Conservation (phyloP, 768 basidiomycete species). For the Mycena sanguinolenta region DNA sequence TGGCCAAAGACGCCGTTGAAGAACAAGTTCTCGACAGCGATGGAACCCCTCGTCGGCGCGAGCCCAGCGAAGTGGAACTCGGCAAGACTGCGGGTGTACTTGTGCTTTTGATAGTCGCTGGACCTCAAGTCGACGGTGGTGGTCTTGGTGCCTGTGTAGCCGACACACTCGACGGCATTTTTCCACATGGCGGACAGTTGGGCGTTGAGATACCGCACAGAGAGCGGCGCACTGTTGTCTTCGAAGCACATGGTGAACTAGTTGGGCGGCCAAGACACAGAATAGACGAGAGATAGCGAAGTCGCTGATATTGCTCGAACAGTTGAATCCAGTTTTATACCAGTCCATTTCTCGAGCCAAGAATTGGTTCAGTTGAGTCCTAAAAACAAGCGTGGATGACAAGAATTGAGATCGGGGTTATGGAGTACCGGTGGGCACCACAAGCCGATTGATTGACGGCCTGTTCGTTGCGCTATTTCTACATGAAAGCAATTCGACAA, state of each 20-base stretch:
- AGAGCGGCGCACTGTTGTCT: conserved; percentile 19
- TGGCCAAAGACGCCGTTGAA: conserved; percentile 34
- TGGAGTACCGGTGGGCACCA: too few relatives aligned
- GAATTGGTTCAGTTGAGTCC: background rate
- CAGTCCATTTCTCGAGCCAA: background rate
- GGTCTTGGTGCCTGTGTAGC: conserved; percentile 3
- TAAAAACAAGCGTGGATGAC: background rate
- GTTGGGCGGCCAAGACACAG: too few relatives aligned
- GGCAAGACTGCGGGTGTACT: conserved; percentile 28
- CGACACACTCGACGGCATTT: conserved; percentile 26
- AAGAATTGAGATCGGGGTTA: background rate
- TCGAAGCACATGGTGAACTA: conserved; percentile 17
- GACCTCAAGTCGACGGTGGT: conserved; percentile 7
- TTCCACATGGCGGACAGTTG: conserved; percentile 22
- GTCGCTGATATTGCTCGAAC: background rate
- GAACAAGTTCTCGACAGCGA: conserved; percentile 30
- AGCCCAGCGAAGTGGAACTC: conserved; percentile 20
- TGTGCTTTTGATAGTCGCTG: conserved; percentile 2
- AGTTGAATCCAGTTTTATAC: background rate
- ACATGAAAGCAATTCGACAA: too few relatives aligned
- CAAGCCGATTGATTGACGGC: too few relatives aligned
- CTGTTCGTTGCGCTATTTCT: too few relatives aligned
- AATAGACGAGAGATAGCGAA: background rate
- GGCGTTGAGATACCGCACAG: conserved; percentile 26
- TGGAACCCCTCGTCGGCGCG: background rate